Conservation (phyloP, 345 rosid genomes). For the Arabis alpina region DNA sequence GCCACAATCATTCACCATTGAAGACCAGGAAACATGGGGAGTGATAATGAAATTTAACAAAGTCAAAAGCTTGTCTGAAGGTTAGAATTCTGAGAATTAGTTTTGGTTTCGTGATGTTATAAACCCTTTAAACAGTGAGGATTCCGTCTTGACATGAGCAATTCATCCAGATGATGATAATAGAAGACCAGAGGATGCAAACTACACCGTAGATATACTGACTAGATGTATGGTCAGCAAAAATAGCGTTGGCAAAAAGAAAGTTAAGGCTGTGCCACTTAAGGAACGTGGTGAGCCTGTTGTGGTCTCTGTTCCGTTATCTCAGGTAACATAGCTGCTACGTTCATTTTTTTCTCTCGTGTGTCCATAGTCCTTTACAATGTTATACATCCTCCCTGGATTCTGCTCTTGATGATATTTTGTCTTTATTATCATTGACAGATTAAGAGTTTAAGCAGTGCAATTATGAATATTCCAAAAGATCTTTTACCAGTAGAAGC, state of each 20-base stretch:
- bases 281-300: conserved; percentile 80
- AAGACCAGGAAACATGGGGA: conserved; percentile 86
- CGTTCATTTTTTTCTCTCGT: neutral
- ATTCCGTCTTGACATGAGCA: conserved; percentile 22
- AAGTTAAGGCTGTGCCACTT: conserved; percentile 60
- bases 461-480: conserved; percentile 70
- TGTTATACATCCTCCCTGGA: neutral
- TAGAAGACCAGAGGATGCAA: conserved; percentile 75
- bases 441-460: conserved; percentile 80
- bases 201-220: conserved; percentile 74
- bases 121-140: conserved; percentile 5
- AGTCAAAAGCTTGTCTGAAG: conserved; percentile 67
- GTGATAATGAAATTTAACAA: conserved; percentile 73
- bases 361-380: conserved; percentile 11
- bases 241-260: conserved; percentile 68
- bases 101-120: conserved; percentile 12
- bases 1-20: conserved; percentile 63
- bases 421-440: conserved; percentile 46
- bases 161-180: conserved; percentile 66
- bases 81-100: conserved; percentile 44
- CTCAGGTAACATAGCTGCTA: conserved; percentile 56
- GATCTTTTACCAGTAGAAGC: conserved; percentile 87
- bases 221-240: conserved; percentile 81
- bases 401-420: conserved; percentile 22
- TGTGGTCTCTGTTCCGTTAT: conserved; percentile 74